A percentile compares a stretch with the other conserved stretches of the same genome.
Evolutionary conservation across 805 yeast genomes (phyloP).

Genomic region (Yarrowia deformans): DNA sequence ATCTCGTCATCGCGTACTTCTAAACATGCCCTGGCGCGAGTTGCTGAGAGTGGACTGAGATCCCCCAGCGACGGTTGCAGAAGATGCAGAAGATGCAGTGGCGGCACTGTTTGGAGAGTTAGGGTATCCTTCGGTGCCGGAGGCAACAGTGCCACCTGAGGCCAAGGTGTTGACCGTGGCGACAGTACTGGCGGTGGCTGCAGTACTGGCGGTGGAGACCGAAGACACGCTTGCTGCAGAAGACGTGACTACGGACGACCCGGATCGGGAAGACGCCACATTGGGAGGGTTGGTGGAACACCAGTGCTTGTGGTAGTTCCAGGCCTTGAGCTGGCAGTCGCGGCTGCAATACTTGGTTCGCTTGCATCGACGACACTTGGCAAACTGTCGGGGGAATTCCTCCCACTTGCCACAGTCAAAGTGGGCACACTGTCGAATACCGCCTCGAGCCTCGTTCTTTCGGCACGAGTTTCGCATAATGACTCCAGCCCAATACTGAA

Average conservation of each 20-base stretch:
- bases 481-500: conserved; percentile 97
- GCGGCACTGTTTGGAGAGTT: conserved; percentile 33
- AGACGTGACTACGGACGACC: conserved; percentile 38
- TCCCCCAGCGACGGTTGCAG: conserved; percentile 26
- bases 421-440: conserved; percentile 93
- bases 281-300: conserved; percentile 54
- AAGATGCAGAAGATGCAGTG: conserved; percentile 28
- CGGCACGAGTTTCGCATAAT: conserved; percentile 96
- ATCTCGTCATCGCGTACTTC: conserved; percentile 22
- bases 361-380: conserved; percentile 93
- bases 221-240: conserved; percentile 40
- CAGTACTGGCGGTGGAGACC: conserved; percentile 33
- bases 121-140: conserved; percentile 31
- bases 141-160: conserved; percentile 29
- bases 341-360: conserved; percentile 94
- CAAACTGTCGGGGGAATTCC: conserved; percentile 85
- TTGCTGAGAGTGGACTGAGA: conserved; percentile 31
- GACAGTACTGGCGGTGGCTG: conserved; percentile 33
- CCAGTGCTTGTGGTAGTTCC: conserved; percentile 96
- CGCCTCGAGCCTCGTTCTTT: conserved; percentile 83
- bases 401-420: conserved; percentile 97
- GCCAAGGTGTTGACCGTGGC: conserved; percentile 31
- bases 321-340: conserved; percentile 88
- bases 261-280: conserved; percentile 32
- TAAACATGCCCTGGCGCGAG: conserved; percentile 25